These are phyloP conservation scores for Sisymbrium irio DNA, from an alignment of 345 rosid species.

Conservation along the genomic window DNA sequence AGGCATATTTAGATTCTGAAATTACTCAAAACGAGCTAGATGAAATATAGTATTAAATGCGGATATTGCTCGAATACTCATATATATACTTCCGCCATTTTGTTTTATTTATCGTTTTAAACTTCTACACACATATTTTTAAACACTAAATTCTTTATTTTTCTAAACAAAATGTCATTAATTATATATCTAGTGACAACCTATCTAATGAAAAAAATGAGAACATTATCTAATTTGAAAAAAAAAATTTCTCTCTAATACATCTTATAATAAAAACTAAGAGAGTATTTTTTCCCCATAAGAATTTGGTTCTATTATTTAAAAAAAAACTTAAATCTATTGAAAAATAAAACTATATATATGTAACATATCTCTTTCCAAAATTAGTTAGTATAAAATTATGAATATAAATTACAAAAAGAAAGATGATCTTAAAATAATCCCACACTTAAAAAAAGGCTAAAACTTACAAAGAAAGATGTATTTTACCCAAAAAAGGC, in stretches of 20 bases:
- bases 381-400: not conserved
- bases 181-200: too few relatives aligned
- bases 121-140: too few relatives aligned
- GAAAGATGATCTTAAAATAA: not conserved
- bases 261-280: too few relatives aligned
- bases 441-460: not conserved
- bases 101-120: too few relatives aligned
- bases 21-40: not conserved
- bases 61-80: not conserved
- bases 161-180: too few relatives aligned
- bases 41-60: not conserved
- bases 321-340: not conserved
- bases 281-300: not conserved
- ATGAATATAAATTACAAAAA: not conserved
- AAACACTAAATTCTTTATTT: too few relatives aligned
- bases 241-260: too few relatives aligned
- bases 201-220: too few relatives aligned
- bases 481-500: too few relatives aligned
- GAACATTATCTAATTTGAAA: too few relatives aligned
- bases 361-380: not conserved
- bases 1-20: not conserved
- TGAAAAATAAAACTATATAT: not conserved
- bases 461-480: too few relatives aligned
- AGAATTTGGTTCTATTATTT: not conserved
- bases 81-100: too few relatives aligned